Conservation (phyloP, 306 rosid species). For the Corylus americana region DNA sequence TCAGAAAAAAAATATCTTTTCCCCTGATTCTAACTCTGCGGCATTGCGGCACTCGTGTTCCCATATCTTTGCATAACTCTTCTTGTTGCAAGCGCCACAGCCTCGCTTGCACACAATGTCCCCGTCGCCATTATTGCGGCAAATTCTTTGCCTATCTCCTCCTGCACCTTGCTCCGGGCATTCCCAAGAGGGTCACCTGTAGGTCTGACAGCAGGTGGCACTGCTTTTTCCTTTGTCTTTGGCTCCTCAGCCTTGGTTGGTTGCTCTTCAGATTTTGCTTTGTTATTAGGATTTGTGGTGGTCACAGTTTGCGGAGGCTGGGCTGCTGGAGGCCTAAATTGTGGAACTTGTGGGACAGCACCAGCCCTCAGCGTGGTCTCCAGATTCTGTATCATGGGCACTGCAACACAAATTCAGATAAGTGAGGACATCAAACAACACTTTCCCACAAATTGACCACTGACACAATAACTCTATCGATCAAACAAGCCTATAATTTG, state of each 20-base stretch:
- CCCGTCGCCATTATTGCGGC: constrained; percentile 86
- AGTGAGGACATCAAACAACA: background rate
- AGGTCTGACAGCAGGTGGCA: constrained; percentile 28
- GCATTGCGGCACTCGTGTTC: constrained; percentile 32
- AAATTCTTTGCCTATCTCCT: constrained; percentile 76
- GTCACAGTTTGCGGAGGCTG: constrained; percentile 15
- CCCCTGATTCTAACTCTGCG: constrained; percentile 46
- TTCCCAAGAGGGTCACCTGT: constrained; percentile 63
- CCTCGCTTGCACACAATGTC: constrained; percentile 89
- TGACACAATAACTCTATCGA: background rate
- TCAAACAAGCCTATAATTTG: background rate
- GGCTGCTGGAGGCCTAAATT: constrained; percentile 49
- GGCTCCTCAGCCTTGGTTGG: background rate
- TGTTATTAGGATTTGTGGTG: background rate
- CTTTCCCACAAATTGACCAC: too few relatives aligned
- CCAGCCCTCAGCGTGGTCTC: constrained; percentile 78
- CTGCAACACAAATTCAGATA: constrained; percentile 40
- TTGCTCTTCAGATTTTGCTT: background rate
- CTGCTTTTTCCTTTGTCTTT: constrained; percentile 19
- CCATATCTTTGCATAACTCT: constrained; percentile 91
- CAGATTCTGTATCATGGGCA: constrained; percentile 93
- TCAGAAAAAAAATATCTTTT: background rate
- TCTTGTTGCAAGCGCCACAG: constrained; percentile 87
- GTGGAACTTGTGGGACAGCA: constrained; percentile 83
- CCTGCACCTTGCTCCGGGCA: constrained; percentile 84